Base-by-base conservation (phyloP, 441 rosid genomes). In the Erodium moschatum region DNA sequence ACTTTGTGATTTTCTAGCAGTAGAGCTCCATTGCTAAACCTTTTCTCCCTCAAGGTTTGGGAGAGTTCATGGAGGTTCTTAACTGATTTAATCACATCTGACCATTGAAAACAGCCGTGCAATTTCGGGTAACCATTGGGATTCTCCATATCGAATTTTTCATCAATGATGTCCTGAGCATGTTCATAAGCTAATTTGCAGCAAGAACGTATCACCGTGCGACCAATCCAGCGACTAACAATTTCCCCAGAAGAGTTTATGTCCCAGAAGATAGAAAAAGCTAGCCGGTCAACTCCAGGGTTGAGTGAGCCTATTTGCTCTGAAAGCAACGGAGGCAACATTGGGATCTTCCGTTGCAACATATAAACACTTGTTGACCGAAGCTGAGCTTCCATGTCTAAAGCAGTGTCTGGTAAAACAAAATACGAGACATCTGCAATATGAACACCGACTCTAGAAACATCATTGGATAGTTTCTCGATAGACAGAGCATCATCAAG, bases 401-500 rank as follows among this genome's bases (percentile, higher is more conserved):
- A 74, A 61, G 82, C 75, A 64, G 96, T 84, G 77, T 82, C 85
- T n/a, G 97, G 98, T 76, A 85, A 82, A 76, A 88, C 95, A 81
- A 89, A 93, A 79, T 83, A 87, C 29, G 97, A 88, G 54, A 81
- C 96, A 78, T 93, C 97, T 7, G 93, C 85, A 77, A 93, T 83
- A 83, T 93, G 98, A 60, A 93, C 96, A 66, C 98, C 97, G n/a
- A 91, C 87, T 81, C 96, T 89, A 24, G 73, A 78, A 69, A 75
- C 73, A 67, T 83, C 95, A 72, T 71, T 70, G 21, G 90, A 69
- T 72, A 89, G 71, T 77, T 78, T 77, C 80, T 93, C 89, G 72
- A 89, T 78, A 21, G 97, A 93, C 21, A 91, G 79, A 71, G 98
- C 98, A 85, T 93, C 98, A 69, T 93, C 98, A 60, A 93, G 95